Base-by-base conservation (phyloP, 495 filamentous ascomycete genomes). In the Penicillium diatomitis region DNA sequence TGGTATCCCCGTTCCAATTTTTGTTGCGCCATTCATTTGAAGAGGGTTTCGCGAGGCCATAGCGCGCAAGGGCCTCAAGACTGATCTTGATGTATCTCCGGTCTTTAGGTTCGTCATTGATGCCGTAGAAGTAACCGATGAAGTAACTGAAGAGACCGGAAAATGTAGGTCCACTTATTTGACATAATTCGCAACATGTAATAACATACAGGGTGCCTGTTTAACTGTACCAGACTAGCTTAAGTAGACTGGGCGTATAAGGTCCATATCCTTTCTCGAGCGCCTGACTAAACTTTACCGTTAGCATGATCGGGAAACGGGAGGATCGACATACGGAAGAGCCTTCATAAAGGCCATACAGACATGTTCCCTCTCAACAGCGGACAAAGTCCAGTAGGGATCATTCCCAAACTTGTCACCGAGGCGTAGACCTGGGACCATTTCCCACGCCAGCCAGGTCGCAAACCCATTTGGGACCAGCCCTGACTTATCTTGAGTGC, bases 391-490 rank as follows among this genome's bases (percentile, higher is more conserved):
- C 46, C 46, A 53, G 34, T 42, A 53, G 32, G 46, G 33, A 38
- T 46, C 46, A 33, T 38, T 37, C 29, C 38, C 46, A 49, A 33
- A 29, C 41, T 44, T 44, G 41, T 49, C 49, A 20, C 49, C 53
- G 40, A 56, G 53, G 49, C 49, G 49, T 35, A 49, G 28, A 31
- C 53, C 53, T 38, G 41, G 53, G 8, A 56, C 53, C 4, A 45
- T 48, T 41, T 56, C 53, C 45, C 41, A 52, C 7, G 38, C 46
- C 27, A 56, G 44, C 44, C 45, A 52, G 45, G 49, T 44, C 8
- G 45, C 41, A 36, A 52, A 52, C 40, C 53, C 53, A 45, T 40
- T 39, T 44, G 53, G 44, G 38, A 56, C 46, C 29, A 46, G 49
- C 32, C 53, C 53, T 32, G 34, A 46, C 11, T 39, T 29, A 48